A percentile compares a stretch with the other conserved stretches of the same genome.
Evolutionary conservation across 148 eudicot genomes (phyloP).

Genomic region (Rhododendron griersonianum): DNA sequence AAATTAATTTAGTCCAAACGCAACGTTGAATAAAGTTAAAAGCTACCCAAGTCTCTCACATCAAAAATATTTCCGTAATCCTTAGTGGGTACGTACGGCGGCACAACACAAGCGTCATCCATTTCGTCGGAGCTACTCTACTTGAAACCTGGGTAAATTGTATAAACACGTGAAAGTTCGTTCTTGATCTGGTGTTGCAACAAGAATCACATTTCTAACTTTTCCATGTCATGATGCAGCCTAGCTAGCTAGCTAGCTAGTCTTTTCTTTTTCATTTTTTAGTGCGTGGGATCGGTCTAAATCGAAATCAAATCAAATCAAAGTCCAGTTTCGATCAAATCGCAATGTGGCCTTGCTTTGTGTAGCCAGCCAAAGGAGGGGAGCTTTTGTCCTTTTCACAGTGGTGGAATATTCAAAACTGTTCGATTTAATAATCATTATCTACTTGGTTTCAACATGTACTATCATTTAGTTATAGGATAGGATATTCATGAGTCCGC

Average conservation of each 20-base stretch:
- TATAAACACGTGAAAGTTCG: neutral
- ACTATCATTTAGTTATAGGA: neutral
- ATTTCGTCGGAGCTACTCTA: no score
- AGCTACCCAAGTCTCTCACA: no score
- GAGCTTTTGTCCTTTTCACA: no score
- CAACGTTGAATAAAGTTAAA: no score
- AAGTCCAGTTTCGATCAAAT: neutral
- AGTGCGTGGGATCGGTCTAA: neutral
- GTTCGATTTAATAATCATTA: neutral
- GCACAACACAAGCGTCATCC: no score
- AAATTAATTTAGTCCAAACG: no score
- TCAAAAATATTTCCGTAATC: no score
- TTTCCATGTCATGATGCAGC: neutral
- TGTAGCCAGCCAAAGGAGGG: neutral
- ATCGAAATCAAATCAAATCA: neutral
- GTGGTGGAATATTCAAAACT: neutral
- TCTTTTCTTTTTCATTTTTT: neutral
- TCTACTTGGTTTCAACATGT: neutral
- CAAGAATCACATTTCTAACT: neutral
- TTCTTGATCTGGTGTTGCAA: neutral
- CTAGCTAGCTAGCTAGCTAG: neutral
- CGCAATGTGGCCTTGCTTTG: neutral
- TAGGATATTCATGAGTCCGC: neutral
- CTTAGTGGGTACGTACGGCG: no score
- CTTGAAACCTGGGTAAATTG: no score